These are phyloP conservation scores for Beauveria pseudobassiana DNA, from an alignment of 2,329 filamentous ascomycete genomes.

Conservation along the genomic window DNA sequence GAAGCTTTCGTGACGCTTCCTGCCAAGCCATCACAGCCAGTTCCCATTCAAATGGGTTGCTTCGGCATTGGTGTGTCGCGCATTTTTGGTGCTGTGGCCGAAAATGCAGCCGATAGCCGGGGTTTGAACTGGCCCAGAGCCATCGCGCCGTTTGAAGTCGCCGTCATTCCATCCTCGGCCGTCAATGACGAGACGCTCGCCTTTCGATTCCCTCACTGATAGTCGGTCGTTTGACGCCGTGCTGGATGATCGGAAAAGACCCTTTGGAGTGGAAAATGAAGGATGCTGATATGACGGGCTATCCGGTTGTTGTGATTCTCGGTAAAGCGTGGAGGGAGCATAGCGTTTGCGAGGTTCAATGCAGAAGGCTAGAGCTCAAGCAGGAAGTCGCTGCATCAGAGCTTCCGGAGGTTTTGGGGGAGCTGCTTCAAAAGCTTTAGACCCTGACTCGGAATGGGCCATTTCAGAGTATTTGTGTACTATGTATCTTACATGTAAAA, in stretches of 20 bases:
- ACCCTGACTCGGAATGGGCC: neutral
- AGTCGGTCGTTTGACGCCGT: constrained; percentile 49
- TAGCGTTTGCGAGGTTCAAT: constrained; percentile 68
- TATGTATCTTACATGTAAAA: neutral
- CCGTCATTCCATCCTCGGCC: constrained; percentile 51
- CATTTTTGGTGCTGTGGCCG: constrained; percentile 79
- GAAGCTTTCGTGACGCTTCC: constrained; percentile 49
- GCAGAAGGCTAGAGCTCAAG: constrained; percentile 57
- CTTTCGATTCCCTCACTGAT: constrained; percentile 51
- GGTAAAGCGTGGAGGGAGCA: constrained; percentile 60
- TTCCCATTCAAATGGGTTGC: constrained; percentile 85
- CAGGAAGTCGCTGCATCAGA: constrained; percentile 47
- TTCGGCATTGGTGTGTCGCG: constrained; percentile 92
- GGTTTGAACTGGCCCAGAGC: constrained; percentile 83
- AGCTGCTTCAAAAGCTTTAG: constrained; percentile 43
- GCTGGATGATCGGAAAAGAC: constrained; percentile 63
- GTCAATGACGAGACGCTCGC: constrained; percentile 40
- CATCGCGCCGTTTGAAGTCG: constrained; percentile 77
- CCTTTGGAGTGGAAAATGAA: constrained; percentile 78
- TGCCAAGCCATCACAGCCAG: constrained; percentile 21
- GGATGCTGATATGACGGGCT: constrained; percentile 85
- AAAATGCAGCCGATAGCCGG: constrained; percentile 60
- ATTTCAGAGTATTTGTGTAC: neutral
- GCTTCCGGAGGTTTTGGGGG: constrained; percentile 32
- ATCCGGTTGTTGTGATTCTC: constrained; percentile 74